Evolutionary conservation across 2,329 filamentous ascomycete genomes (phyloP).

Genomic region (Talaromyces albobiverticillius): DNA sequence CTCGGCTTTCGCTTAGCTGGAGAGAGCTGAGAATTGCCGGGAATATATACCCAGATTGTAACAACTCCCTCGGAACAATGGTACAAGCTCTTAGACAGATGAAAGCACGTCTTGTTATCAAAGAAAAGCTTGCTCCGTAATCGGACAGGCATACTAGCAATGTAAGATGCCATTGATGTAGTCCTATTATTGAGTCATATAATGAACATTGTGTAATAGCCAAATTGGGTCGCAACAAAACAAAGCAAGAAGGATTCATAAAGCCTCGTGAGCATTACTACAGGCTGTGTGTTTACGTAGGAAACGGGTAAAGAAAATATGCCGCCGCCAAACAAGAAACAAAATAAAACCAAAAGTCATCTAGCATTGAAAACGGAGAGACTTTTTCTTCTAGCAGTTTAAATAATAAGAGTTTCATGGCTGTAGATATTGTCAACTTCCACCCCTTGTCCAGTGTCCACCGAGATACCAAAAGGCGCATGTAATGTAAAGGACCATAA

Average conservation of each 20-base stretch:
- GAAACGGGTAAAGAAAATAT: background rate
- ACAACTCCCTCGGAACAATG: too few species aligned
- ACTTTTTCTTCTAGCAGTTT: slow-evolving; percentile 11
- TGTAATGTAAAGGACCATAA: background rate
- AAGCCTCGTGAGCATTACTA: background rate
- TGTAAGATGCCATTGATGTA: too few species aligned
- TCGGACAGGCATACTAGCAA: background rate
- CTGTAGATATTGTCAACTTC: slow-evolving; percentile 4
- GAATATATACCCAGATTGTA: too few species aligned
- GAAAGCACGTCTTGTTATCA: too few species aligned
- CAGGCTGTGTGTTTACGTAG: background rate
- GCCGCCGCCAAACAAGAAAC: background rate
- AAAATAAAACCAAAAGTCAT: slow-evolving; percentile 8
- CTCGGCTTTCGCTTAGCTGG: too few species aligned
- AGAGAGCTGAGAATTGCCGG: too few species aligned
- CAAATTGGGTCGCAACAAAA: too few species aligned
- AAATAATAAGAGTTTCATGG: slow-evolving; percentile 9
- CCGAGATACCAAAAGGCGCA: background rate
- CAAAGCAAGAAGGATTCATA: background rate
- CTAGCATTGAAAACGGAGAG: slow-evolving; percentile 10
- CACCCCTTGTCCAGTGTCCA: background rate
- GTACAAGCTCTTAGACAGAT: too few species aligned
- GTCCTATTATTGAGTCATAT: too few species aligned
- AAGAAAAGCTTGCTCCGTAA: background rate
- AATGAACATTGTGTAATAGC: too few species aligned